Evolutionary conservation across 192 early-diverging fungal genomes (phyloP).

Genomic region (Coemansia sp.): DNA sequence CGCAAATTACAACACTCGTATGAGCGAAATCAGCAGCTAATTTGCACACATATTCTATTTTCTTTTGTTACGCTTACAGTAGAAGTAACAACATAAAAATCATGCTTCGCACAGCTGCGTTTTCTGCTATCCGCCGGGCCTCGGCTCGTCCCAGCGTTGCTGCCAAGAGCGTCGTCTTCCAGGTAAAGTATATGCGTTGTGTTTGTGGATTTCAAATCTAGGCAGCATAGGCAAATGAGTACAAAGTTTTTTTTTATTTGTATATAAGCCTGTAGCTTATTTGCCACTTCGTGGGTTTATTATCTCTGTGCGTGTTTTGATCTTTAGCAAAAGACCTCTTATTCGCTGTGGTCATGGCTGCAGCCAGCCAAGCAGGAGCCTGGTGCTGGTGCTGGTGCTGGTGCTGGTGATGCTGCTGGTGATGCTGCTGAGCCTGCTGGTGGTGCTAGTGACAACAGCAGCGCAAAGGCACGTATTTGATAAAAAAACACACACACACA

Average conservation of each 20-base stretch:
- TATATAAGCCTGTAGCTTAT: not conserved
- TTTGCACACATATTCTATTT: not conserved
- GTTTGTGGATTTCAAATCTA: not conserved
- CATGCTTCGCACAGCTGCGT: conserved; percentile 39
- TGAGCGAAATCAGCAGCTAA: no score
- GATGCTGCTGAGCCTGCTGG: no score
- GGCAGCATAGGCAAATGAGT: no score
- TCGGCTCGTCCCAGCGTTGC: conserved; percentile 5
- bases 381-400: not conserved
- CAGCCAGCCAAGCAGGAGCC: not conserved
- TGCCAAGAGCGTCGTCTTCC: conserved; percentile 32
- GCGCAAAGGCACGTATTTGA: not conserved
- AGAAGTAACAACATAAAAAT: not conserved
- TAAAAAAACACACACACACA: not conserved
- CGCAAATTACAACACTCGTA: no score
- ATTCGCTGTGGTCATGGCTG: conserved; percentile 32
- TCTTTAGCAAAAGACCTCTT: not conserved
- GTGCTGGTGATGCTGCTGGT: not conserved
- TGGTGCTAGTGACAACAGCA: not conserved
- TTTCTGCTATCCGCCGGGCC: conserved; percentile 36
- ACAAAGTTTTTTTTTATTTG: not conserved
- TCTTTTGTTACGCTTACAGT: not conserved
- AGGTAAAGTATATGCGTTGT: conserved; percentile 20
- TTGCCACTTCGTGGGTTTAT: not conserved
- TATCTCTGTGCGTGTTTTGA: not conserved